phyloP scores from a whole-genome alignment of 176 grass and related monocot species.

The Eleusine coracana region DNA sequence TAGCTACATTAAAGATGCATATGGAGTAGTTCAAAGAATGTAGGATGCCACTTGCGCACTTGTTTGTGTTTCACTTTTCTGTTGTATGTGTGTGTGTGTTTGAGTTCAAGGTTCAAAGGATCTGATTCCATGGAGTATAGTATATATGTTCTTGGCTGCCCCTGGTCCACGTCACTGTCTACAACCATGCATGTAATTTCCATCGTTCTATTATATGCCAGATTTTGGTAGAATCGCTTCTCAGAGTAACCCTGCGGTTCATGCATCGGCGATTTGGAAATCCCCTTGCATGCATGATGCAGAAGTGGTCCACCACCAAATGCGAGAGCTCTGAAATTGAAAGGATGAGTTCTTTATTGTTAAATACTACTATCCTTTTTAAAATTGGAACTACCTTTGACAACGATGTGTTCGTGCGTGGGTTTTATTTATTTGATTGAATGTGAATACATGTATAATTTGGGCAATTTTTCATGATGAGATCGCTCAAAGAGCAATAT shows the following conservation, averaged over 20 bases:
- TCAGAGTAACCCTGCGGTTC: conserved; percentile 2
- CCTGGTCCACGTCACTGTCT: not conserved
- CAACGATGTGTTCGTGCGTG: too few species aligned
- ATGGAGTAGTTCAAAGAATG: conserved; percentile 21
- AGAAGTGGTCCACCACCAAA: not conserved
- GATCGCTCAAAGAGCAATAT: not conserved
- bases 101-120: conserved; percentile 22
- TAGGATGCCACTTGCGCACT: conserved; percentile 18
- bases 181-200: conserved; percentile 15
- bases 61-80: not conserved
- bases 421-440: too few species aligned
- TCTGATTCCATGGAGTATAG: not conserved
- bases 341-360: too few species aligned
- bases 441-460: not conserved
- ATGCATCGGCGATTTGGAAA: not conserved
- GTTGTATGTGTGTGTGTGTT: not conserved
- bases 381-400: too few species aligned
- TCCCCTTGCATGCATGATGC: conserved; percentile 17
- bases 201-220: not conserved
- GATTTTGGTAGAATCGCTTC: not conserved
- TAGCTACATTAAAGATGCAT: conserved; percentile 5
- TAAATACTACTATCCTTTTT: too few species aligned
- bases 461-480: not conserved
- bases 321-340: too few species aligned
- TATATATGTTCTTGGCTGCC: not conserved